Base-by-base conservation (phyloP, 2,329 filamentous ascomycete species). In the Sodiomyces alkalinus region DNA sequence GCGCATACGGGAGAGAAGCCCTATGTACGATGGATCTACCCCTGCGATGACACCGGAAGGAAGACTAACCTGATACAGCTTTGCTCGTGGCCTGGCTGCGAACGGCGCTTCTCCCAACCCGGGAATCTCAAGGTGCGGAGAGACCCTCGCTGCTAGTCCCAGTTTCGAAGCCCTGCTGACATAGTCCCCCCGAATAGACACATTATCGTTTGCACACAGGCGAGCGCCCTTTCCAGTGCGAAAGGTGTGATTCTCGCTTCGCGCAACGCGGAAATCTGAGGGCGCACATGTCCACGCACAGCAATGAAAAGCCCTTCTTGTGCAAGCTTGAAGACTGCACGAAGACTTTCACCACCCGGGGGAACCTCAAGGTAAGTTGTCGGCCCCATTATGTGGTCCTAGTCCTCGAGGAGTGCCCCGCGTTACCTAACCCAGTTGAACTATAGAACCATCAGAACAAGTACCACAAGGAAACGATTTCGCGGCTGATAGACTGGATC, bases 1-100 rank as follows among this genome's bases (percentile, higher is more conserved):
- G 77, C 80, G 4, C 90, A 98, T 52, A 93, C 82, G 3, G 90
- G 90, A 11, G 74, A 80, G 30, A 90, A 85, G 49, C 87, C 87
- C 34, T 94, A 87, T 49, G 79, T 92, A 59, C 62, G 81, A 60
- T 24, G n/a, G n/a, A n/a, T n/a, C 3, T 26, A 7, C 10, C 19
- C 2, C 15, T 22, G 1, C 0, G 9, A 17, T 18, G 14, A 23
- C 29, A 19, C 21, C 34, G 8, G 28, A 30, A 6, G 35, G 22
- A 18, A 14, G 18, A 31, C 46, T 53, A 33, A 49, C 40, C 27
- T 17, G n/a, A 17, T 4, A 33, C 37, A 70, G 74, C 48, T 64
- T 13, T 92, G 83, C 58, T 74, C 71, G 37, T 67, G 80, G 38
- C 65, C 71, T 3, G 65, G 66, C 5, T 96, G 87, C 49, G 73